Base-by-base conservation (phyloP, 495 filamentous ascomycete genomes). In the Coniosporium apollinis region DNA sequence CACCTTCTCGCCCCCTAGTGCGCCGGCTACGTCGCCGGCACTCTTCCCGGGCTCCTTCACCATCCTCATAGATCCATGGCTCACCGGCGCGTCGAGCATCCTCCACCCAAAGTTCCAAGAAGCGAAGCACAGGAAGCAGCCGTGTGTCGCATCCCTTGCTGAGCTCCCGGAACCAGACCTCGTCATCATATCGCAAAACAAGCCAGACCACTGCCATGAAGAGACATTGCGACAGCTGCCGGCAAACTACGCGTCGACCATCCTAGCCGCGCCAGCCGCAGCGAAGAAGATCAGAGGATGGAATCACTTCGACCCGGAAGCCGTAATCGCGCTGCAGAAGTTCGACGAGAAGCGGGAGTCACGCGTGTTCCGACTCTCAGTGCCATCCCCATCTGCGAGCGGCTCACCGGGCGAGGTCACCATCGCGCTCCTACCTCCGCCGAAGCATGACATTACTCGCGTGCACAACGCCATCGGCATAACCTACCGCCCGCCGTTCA, bases 51-150 rank as follows among this genome's bases (percentile, higher is more conserved):
- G 61, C 16, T 62, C 69, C 1, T 81, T 74, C 51, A 70, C 66
- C 4, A 66, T 82, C 22, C 59, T 82, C 34, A 39, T 84, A 14
- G 79, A 84, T 44, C 79, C 79, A 14, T 84, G 78, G 76, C 58
- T 84, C 24, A 57, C 56, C 9, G 79, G 76, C 0, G 45, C 66
- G 3, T 68, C 72, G 1, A 70, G 62, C 15, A 67, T 78, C 31
- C 61, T 71, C 38, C 66, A 74, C 46, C 59, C 63, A n/a, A 62
- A 62, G 42, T 72, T 82, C 54, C 70, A 74, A 1, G 63, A 63
- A 18, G 60, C 75, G 4, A 57, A 50, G 24, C 70, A 72, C 36
- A 65, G 57, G 10, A 42, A 56, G n/a, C 53, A 56, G 30, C 58
- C 72, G 18, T 73, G 65, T 44, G 61, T 82, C 35, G 54, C 57